A percentile compares a stretch with the other conserved stretches of the same genome.
Evolutionary conservation across 495 filamentous ascomycete species (phyloP).

Genomic region (Penicillium desertorum): DNA sequence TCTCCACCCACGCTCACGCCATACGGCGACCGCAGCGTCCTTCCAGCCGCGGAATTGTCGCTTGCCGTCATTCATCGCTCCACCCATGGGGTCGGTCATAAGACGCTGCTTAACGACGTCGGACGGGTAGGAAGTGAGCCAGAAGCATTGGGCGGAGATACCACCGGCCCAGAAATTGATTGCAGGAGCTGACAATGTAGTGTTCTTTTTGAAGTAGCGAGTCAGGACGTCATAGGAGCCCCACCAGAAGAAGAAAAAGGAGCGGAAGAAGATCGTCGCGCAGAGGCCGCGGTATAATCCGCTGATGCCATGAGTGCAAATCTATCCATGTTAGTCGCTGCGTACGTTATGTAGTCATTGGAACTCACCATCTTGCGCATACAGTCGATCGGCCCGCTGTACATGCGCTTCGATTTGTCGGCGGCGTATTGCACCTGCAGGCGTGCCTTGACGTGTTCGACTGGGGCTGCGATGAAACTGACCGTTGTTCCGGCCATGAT

Average conservation of each 20-base stretch:
- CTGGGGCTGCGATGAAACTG: conserved; percentile 85
- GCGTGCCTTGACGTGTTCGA: conserved; percentile 94
- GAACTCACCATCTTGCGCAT: conserved; percentile 61
- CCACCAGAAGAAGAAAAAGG: conserved; percentile 99
- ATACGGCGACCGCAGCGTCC: conserved; percentile 76
- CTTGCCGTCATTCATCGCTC: conserved; percentile 64
- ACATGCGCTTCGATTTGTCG: conserved; percentile 69
- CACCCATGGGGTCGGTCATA: conserved; percentile 88
- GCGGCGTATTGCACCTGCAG: conserved; percentile 89
- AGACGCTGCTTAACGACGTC: conserved; percentile 98
- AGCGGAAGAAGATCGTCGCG: conserved; percentile 84
- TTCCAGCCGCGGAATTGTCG: conserved; percentile 73
- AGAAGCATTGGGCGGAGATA: conserved; percentile 87
- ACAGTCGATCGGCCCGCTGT: conserved; percentile 86
- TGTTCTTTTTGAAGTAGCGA: conserved; percentile 60
- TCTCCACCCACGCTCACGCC: conserved; percentile 65
- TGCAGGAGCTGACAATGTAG: conserved; percentile 69
- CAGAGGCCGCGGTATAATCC: conserved; percentile 83
- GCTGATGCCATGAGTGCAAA: conserved; percentile 62
- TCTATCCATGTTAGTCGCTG: conserved; percentile 27
- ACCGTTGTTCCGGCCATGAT: conserved; percentile 86
- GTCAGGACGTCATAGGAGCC: conserved; percentile 84
- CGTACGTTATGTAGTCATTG: neutral
- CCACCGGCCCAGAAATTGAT: conserved; percentile 98
- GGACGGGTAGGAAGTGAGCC: conserved; percentile 85